Evolutionary conservation across 441 rosid genomes (phyloP).

Genomic region (Populus hybrid): DNA sequence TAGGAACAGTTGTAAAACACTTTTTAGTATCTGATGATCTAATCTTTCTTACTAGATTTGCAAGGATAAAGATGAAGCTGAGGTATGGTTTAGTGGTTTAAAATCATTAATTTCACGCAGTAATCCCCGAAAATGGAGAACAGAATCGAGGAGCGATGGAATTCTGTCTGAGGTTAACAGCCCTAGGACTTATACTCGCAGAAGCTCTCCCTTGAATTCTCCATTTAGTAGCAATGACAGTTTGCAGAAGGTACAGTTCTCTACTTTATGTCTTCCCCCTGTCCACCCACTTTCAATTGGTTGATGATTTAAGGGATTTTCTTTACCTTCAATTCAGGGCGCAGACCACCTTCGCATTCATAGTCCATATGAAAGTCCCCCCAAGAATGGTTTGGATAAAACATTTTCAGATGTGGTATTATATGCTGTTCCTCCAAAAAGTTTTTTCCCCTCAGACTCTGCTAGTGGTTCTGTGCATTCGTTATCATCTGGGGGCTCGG

Average conservation of each 20-base stretch:
- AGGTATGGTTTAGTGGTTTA: conserved; percentile 64
- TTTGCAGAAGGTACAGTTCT: background rate
- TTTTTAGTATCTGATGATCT: conserved; percentile 4
- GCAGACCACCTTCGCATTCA: conserved; percentile 42
- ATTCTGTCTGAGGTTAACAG: conserved; percentile 36
- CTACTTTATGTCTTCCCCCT: background rate
- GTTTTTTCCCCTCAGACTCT: conserved; percentile 40
- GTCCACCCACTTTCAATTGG: background rate
- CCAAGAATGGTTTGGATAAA: conserved; percentile 54
- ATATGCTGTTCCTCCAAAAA: conserved; percentile 43
- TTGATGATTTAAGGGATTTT: background rate
- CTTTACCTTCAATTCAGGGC: background rate
- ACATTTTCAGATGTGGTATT: conserved; percentile 55
- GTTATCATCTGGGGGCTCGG: conserved; percentile 29
- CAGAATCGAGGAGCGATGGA: conserved; percentile 41
- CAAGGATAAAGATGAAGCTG: conserved; percentile 52
- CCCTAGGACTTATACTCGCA: conserved; percentile 38
- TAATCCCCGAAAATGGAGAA: conserved; percentile 44
- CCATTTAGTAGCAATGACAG: conserved; percentile 41
- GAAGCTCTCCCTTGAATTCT: conserved; percentile 38
- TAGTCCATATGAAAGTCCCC: conserved; percentile 36
- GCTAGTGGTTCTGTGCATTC: conserved; percentile 28
- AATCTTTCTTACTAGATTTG: conserved; percentile 49
- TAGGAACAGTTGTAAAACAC: background rate
- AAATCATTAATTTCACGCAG: conserved; percentile 55